Evolutionary conservation across 176 grass and related monocot species (phyloP).

Genomic region (Zoysia pacifica): DNA sequence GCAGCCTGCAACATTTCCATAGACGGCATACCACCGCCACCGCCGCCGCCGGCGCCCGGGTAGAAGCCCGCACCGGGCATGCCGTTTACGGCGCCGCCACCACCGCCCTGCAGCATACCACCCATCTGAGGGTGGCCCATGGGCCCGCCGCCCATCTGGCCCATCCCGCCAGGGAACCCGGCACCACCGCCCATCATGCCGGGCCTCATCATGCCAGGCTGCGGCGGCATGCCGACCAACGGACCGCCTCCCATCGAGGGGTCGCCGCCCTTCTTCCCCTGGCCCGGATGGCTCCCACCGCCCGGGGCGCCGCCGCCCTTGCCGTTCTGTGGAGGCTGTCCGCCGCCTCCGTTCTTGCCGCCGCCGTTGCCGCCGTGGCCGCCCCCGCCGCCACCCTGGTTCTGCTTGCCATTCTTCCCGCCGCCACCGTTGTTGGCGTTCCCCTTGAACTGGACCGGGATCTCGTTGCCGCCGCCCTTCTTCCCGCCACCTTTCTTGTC

Average conservation of each 20-base stretch:
- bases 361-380: neutral
- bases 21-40: constrained; percentile 34
- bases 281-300: constrained; percentile 11
- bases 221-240: constrained; percentile 34
- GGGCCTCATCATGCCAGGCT: constrained; percentile 41
- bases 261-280: constrained; percentile 42
- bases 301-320: constrained; percentile 46
- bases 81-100: constrained; percentile 29
- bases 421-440: constrained; percentile 46
- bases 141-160: constrained; percentile 50
- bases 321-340: constrained; percentile 45
- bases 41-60: constrained; percentile 24
- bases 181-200: constrained; percentile 45
- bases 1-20: constrained; percentile 62
- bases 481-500: constrained; percentile 61
- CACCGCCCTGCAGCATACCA: constrained; percentile 20
- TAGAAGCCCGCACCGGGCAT: constrained; percentile 36
- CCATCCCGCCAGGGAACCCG: constrained; percentile 47
- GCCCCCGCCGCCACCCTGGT: constrained; percentile 40
- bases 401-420: constrained; percentile 66
- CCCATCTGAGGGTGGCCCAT: neutral
- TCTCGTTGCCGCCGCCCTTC: constrained; percentile 50
- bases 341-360: constrained; percentile 39
- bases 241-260: neutral
- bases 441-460: constrained; percentile 57